These are phyloP conservation scores for Phaseolus lunatus DNA, from an alignment of 306 rosid species.

Conservation along the genomic window DNA sequence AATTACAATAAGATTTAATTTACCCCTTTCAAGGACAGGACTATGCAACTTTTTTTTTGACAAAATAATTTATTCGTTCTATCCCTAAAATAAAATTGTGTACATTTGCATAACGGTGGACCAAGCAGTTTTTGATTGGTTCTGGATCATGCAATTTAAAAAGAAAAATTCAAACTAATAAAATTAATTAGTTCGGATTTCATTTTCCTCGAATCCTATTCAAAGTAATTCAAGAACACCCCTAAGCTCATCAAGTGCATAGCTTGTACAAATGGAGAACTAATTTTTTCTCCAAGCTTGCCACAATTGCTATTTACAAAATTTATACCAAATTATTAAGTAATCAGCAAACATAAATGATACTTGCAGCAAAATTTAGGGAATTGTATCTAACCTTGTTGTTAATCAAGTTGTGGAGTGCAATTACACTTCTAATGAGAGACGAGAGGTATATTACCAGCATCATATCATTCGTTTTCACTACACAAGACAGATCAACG, in stretches of 20 bases:
- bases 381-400: constrained; percentile 55
- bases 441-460: constrained; percentile 63
- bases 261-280: not conserved
- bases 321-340: not conserved
- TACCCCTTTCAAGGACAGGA: too few relatives aligned
- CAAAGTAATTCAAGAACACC: too few relatives aligned
- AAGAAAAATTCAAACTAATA: too few relatives aligned
- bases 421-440: constrained; percentile 61
- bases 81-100: too few relatives aligned
- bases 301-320: not conserved
- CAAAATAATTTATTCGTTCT: too few relatives aligned
- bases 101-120: too few relatives aligned
- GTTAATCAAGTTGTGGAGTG: constrained; percentile 66
- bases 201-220: too few relatives aligned
- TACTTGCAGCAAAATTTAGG: constrained; percentile 18
- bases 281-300: not conserved
- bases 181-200: too few relatives aligned
- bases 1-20: too few relatives aligned
- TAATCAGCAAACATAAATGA: constrained; percentile 14
- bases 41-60: too few relatives aligned
- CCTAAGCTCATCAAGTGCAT: not conserved
- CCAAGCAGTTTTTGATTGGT: too few relatives aligned
- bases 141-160: too few relatives aligned
- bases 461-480: constrained; percentile 70
- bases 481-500: constrained; percentile 45